Base-by-base conservation (phyloP, 306 rosid genomes). In the Geum urbanum region DNA sequence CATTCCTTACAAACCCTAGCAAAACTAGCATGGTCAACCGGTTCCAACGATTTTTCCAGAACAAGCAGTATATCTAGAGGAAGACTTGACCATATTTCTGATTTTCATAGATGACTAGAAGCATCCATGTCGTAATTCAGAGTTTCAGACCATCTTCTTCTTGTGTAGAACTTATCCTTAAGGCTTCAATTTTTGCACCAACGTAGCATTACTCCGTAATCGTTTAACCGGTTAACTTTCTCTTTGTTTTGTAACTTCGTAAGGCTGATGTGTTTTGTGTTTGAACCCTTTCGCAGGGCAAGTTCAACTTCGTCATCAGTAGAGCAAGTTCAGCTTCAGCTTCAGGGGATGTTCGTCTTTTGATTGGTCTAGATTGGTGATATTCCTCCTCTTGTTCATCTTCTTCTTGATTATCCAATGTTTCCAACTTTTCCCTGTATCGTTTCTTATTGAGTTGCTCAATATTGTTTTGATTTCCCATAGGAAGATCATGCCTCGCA, bases 381-480 rank as follows among this genome's bases (percentile, higher is more conserved):
- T 56, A 24, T 56, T 56, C 61, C 37, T 55, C 61, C 24, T 56
- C 61, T 20, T 56, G 13, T 20, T 50, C 51, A 47, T 53, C 59
- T 9, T 53, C 59, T 9, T 19, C 59, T 19, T 19, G 12, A 8
- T 19, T 53, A 3, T 19, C n/a, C 55, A 16, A 53, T 27, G 8
- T 19, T 37, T 56, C 37, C 61, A 10, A 22, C 16, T 11, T 22
- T 3, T 22, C 6, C 10, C 61, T 56, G 40, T 5, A 24, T 9
- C 39, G 61, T 24, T 56, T 24, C 39, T 24, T 20, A 19, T 0
- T 54, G 60, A 86, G 92, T 77, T 82, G 85, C 95, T n/a, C 84
- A 91, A 81, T 84, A 83, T 62, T 87, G 37, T 54, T 19, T 1
- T 20, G 15, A 24, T 24, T 24, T 0, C 1, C 1, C 27, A 24